Conservation (phyloP, 1,284 basidiomycete species). For the Leccinum fuscescens region DNA sequence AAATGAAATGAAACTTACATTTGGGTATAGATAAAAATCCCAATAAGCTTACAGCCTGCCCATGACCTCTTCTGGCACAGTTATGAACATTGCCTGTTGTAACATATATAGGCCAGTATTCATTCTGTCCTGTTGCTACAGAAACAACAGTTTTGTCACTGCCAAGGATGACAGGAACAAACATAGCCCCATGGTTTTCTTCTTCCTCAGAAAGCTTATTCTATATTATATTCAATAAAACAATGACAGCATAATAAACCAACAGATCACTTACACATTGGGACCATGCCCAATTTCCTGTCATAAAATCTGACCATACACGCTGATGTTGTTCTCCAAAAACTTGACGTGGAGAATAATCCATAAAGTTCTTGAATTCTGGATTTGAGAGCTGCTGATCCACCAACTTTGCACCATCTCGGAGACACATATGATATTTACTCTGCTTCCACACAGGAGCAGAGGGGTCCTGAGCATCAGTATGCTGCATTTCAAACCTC, state of each 20-base stretch:
- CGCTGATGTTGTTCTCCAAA: background rate
- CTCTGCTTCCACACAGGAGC: no score
- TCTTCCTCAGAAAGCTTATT: background rate
- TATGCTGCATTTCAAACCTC: background rate
- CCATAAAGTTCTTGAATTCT: background rate
- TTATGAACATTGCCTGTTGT: background rate
- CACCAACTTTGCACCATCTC: no score
- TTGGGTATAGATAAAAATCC: background rate
- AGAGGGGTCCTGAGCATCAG: background rate
- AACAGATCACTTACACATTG: background rate
- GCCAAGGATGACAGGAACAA: conserved; percentile 4
- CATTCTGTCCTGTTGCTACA: conserved; percentile 2
- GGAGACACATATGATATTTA: no score
- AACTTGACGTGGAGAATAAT: background rate
- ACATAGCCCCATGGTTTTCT: background rate
- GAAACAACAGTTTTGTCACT: conserved; percentile 10
- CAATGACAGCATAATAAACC: background rate
- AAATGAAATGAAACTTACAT: background rate
- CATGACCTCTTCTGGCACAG: background rate
- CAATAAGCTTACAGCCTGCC: background rate
- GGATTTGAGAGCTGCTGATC: no score
- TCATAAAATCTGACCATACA: background rate
- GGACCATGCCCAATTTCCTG: background rate
- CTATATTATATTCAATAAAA: background rate
- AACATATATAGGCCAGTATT: background rate